Evolutionary conservation across 1,139 yeast genomes (phyloP).

Genomic region (Tardiomyces digboiensis): DNA sequence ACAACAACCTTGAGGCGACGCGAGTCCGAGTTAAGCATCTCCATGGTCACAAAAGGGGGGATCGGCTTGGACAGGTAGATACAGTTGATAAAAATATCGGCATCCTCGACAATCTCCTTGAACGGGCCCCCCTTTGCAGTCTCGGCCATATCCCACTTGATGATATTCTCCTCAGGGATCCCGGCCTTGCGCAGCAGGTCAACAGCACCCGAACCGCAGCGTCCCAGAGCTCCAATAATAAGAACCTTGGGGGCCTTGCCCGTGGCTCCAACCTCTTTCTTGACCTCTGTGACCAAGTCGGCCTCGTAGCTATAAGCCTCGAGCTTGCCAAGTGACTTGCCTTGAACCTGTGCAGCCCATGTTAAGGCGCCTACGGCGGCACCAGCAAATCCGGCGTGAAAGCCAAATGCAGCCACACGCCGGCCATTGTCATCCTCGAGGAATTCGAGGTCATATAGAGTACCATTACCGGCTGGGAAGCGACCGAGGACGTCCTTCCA

Average conservation of each 20-base stretch:
- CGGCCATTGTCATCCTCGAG: constrained; percentile 91
- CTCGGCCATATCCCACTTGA: constrained; percentile 96
- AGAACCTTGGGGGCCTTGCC: constrained; percentile 68
- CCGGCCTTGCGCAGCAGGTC: constrained; percentile 78
- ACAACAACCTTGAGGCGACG: constrained; percentile 88
- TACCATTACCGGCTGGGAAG: constrained; percentile 88
- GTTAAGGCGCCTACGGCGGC: constrained; percentile 93
- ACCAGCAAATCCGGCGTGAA: constrained; percentile 98
- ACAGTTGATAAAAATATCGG: constrained; percentile 91
- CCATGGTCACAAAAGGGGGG: constrained; percentile 77
- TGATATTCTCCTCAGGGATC: constrained; percentile 71
- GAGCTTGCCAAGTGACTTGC: constrained; percentile 47
- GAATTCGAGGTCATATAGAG: constrained; percentile 87
- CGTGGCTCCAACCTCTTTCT: constrained; percentile 50
- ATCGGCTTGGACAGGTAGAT: constrained; percentile 90
- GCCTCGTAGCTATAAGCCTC: constrained; percentile 76
- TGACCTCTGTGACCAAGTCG: constrained; percentile 61
- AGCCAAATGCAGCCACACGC: constrained; percentile 98
- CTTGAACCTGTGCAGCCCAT: constrained; percentile 82
- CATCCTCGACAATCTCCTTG: constrained; percentile 69
- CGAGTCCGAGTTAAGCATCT: constrained; percentile 47
- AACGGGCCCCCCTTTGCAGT: constrained; percentile 98
- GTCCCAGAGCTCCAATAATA: constrained; percentile 94
- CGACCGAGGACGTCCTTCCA: constrained; percentile 88
- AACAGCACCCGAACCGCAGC: constrained; percentile 99